These are phyloP conservation scores for Botrytis pseudocinerea DNA, from an alignment of 2,329 filamentous ascomycete genomes.

Conservation along the genomic window DNA sequence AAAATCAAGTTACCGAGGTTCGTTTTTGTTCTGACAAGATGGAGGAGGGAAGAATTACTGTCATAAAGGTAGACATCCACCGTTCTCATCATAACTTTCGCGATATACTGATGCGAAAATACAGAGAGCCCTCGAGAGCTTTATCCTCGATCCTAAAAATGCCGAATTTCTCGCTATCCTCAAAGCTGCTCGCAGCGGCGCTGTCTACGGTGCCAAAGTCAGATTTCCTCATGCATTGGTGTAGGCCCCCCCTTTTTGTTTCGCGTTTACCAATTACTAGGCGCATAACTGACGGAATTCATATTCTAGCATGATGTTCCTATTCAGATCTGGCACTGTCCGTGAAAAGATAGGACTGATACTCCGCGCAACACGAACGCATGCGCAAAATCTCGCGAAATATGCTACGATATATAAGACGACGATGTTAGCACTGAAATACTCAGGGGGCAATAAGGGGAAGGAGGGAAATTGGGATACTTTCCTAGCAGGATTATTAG, in stretches of 20 bases:
- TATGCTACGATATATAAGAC: slow-evolving; percentile 92
- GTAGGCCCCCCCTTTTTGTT: slow-evolving; percentile 45
- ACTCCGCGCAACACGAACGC: slow-evolving; percentile 81
- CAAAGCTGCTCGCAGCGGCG: slow-evolving; percentile 94
- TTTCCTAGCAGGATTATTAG: slow-evolving; percentile 82
- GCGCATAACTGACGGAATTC: slow-evolving; percentile 10
- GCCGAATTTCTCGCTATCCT: slow-evolving; percentile 81
- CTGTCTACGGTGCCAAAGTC: slow-evolving; percentile 95
- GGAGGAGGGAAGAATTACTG: slow-evolving; percentile 30
- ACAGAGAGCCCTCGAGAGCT: slow-evolving; percentile 60
- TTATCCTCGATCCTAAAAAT: slow-evolving; percentile 80
- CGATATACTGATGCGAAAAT: background rate
- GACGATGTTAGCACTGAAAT: slow-evolving; percentile 72
- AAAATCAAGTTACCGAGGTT: slow-evolving; percentile 36
- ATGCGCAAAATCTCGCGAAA: slow-evolving; percentile 86
- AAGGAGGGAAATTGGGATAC: slow-evolving; percentile 76
- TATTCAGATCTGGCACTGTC: slow-evolving; percentile 89
- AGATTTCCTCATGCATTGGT: slow-evolving; percentile 97
- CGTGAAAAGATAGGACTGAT: slow-evolving; percentile 75
- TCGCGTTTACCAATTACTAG: background rate
- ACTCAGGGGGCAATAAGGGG: slow-evolving; percentile 57
- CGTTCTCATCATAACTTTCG: background rate
- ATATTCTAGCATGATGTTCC: slow-evolving; percentile 77
- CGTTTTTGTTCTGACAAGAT: slow-evolving; percentile 33
- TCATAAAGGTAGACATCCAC: slow-evolving; percentile 32